Base-by-base conservation (phyloP, 805 yeast species). In the Kodamaea fukazawae region DNA sequence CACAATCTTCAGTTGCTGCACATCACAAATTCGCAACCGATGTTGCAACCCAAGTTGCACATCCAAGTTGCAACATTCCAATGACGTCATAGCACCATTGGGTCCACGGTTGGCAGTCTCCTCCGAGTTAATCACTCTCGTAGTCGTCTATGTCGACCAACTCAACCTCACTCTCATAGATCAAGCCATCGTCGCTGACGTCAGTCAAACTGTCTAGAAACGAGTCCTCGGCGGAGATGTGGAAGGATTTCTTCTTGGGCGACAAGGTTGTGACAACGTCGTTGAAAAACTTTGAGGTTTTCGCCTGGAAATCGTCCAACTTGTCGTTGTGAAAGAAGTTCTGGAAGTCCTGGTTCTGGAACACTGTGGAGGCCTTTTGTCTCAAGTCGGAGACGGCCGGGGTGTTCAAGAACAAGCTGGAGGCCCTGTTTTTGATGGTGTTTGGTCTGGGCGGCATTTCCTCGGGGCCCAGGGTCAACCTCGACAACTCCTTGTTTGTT, bases 131-230 rank as follows among this genome's bases (percentile, higher is more conserved):
- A 22, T 40, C 44, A 30, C 61, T 55, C 27, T 54, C 53, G 48
- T 58, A 61, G 30, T 63, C 67, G 28, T 55, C 59, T 17, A 54
- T 56, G 38, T 54, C 52, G 14, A 54, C 34, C 11, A 34, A 34
- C 15, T 34, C 29, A 14, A 38, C 34, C 14, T 47, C 54, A 26
- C 38, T 29, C 11, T 42, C 46, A 10, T 18, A 23, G 16, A 37
- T 14, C 20, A 25, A 30, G 13, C 27, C 38, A 4, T 36, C 23
- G 12, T 53, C 53, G 7, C 64, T 69, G 25, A 65, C 45, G 36
- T 51, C 46, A 29, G 60, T 60, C 9, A 65, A 60, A 27, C 57
- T 51, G 22, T 64, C 54, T 4, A 51, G 48, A 34, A 53, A 25
- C 4, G 45, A 53, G 11, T 47, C 44, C 23, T 29, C n/a, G 31